Evolutionary conservation across 208 protist species (phyloP), one percentile per base, ranked within the genome.

Genomic region (Novymonas esmeraldas): DNA sequence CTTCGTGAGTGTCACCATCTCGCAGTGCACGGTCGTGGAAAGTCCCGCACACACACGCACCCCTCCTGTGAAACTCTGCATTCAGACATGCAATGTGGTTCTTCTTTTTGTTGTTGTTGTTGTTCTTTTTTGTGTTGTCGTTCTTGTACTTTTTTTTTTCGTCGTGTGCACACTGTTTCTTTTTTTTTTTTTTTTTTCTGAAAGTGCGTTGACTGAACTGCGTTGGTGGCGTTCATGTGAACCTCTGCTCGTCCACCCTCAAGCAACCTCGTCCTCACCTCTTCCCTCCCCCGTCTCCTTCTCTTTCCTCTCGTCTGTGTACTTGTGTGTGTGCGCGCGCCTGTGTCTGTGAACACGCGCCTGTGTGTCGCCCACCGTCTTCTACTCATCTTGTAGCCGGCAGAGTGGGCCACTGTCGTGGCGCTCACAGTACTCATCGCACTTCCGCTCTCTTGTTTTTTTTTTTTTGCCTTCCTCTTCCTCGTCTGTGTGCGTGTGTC

Each of bases 81-180:
- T n/a, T n/a, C n/a, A n/a, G n/a, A n/a, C n/a, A 46, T n/a, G 13
- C 3, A 4, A 46, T 24, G 18, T 2, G 39, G 0, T 24, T 13
- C 6, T 20, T 7, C n/a, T 3, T 0, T 58, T 44, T 58, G 26
- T 31, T 16, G 28, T 31, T 36, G 7, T 56, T 45, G 26, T 56
- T 57, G 10, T 33, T 44, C 10, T 45, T 36, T 57, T 56, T 62
- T 46, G 9, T 59, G 22, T n/a, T 59, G 6, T 2, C 55, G 9
- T 42, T 46, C 28, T 7, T 31, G 44, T 56, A 4, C 11, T 2
- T 54, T 33, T 48, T 18, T 26, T 45, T 29, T 45, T 63, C 2
- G 3, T 13, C 41, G n/a, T 36, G 9, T 45, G 51, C 18, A 44
- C 28, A 4, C 44, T 38, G 46, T 55, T 6, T 46, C 18, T n/a